These are phyloP conservation scores for Carex parvula DNA, from an alignment of 176 grass and related monocot species.

Conservation along the genomic window DNA sequence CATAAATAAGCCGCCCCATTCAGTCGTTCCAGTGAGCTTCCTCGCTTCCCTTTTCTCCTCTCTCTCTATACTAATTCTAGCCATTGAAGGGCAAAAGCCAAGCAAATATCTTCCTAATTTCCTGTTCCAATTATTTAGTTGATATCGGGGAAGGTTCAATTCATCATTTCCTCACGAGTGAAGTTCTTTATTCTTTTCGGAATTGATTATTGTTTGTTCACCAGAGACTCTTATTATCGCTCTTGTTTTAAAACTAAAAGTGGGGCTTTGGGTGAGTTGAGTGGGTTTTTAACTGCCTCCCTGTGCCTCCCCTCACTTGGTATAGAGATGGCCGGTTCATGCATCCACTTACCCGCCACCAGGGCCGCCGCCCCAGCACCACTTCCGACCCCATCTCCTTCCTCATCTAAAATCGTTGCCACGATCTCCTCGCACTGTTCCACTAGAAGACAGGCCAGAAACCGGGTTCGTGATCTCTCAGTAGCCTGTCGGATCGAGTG, in stretches of 20 bases:
- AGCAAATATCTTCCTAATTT: conserved; percentile 5
- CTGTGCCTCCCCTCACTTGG: neutral
- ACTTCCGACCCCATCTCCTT: conserved; percentile 31
- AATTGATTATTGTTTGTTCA: neutral
- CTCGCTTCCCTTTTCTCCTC: neutral
- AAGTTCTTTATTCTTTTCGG: neutral
- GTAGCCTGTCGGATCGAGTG: neutral
- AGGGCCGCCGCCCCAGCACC: conserved; percentile 28
- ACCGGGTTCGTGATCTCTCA: neutral
- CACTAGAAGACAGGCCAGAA: neutral
- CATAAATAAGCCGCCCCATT: conserved; percentile 13
- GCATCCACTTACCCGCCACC: conserved; percentile 21
- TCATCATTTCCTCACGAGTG: neutral
- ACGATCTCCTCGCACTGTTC: neutral
- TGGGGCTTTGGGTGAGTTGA: neutral
- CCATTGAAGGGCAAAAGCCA: neutral
- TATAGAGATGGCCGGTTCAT: conserved; percentile 19
- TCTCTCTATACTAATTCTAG: neutral
- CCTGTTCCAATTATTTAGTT: neutral
- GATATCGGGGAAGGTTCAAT: neutral
- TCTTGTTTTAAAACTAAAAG: neutral
- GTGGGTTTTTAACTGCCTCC: neutral
- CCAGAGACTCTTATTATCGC: neutral
- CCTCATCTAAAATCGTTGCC: conserved; percentile 34
- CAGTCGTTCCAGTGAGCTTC: neutral